Base-by-base conservation (phyloP, 1,139 yeast species). In the Saccharomyces hybrid region DNA sequence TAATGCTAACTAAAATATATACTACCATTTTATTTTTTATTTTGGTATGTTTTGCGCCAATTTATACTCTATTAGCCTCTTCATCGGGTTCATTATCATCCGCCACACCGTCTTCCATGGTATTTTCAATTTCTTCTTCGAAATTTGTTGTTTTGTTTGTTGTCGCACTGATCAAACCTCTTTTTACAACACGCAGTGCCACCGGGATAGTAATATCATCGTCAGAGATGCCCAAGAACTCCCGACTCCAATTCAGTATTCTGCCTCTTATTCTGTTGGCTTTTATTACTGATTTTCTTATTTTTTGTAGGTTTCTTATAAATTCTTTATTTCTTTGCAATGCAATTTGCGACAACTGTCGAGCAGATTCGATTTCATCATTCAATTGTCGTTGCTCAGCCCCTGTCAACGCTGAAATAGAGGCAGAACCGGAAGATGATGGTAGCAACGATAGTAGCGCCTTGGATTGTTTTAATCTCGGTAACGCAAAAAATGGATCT, bases 311-410 rank as follows among this genome's bases (percentile, higher is more conserved):
- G 59, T 90, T 87, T 64, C 95, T 79, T 54, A 90, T 85, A 68
- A 86, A 91, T 70, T 93, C 98, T 67, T 88, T 91, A 64, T 89
- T 89, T 66, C 97, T 78, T 71, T 93, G 98, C 52, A 89, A 72
- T 0, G 87, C 87, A 50, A 85, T 81, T 60, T 84, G 89, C 3
- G 85, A 77, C 55, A 83, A 69, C 65, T 84, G 88, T 55, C 89
- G 73, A 0, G 86, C 76, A 51, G 82, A 85, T 60, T 83, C 87
- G 1, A 86, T 83, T 27, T 77, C 78, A 38, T 80, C 84, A 1
- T 75, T 71, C 13, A 72, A 64, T 13, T 77, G 66, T 0, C 81
- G 81, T 55, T 67, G 72, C 59, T 76, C 72, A 1, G 76, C 65
- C 55, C 81, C 84, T 51, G 48, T 27, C 2, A 60, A 56, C n/a